Evolutionary conservation across 768 basidiomycete species (phyloP).

Genomic region (Panaeolus cyanescens): DNA sequence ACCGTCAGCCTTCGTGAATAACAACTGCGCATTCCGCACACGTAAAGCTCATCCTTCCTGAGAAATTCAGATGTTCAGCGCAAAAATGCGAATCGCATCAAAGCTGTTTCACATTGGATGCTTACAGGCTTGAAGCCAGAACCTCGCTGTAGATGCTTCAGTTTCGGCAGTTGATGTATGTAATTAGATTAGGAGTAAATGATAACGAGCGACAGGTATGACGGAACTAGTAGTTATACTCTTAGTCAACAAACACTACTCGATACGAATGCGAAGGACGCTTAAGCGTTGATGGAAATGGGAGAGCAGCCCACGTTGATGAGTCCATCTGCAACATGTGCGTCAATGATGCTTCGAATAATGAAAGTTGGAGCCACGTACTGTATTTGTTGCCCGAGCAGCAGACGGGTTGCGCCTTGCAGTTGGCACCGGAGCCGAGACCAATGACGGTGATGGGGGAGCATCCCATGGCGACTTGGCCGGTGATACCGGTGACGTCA

Average conservation of each 20-base stretch:
- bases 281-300: slow-evolving; percentile 26
- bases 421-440: slow-evolving; percentile 12
- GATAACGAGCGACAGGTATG: no score
- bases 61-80: no score
- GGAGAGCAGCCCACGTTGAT: slow-evolving; percentile 29
- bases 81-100: no score
- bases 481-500: slow-evolving; percentile 11
- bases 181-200: no score
- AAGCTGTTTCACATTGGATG: no score
- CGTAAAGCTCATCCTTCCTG: no score
- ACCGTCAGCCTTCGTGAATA: no score
- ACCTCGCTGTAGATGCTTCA: no score
- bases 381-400: slow-evolving; percentile 26
- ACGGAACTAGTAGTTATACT: no score
- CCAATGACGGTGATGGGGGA: slow-evolving; percentile 23
- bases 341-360: background rate
- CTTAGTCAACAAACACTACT: background rate
- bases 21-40: no score
- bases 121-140: no score
- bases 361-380: slow-evolving; percentile 17
- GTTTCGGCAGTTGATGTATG: no score
- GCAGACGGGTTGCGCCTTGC: slow-evolving; percentile 23
- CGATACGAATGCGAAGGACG: background rate
- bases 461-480: slow-evolving; percentile 22
- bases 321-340: slow-evolving; percentile 19